Conservation (phyloP, 2,329 filamentous ascomycete species). For the Alternaria triticina region DNA sequence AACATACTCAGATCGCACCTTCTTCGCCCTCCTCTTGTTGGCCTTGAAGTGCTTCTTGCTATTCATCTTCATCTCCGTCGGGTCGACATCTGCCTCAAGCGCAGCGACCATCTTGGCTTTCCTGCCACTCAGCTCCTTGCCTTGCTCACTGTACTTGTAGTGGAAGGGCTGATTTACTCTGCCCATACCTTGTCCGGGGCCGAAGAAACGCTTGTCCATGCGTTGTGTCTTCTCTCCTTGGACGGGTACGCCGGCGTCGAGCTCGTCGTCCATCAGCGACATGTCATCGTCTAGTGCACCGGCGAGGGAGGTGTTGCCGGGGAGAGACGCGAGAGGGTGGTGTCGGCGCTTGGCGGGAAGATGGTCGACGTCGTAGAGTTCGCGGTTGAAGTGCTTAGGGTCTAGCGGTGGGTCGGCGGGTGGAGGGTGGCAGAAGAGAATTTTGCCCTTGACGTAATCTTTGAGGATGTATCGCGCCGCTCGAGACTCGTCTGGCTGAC, state of each 20-base stretch:
- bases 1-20: constrained; percentile 53
- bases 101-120: constrained; percentile 84
- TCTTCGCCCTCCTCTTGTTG: constrained; percentile 68
- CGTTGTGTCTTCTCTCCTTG: constrained; percentile 75
- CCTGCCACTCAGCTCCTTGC: constrained; percentile 79
- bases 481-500: constrained; percentile 90
- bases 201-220: constrained; percentile 92
- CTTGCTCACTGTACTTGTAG: constrained; percentile 86
- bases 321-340: constrained; percentile 60
- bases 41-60: constrained; percentile 96
- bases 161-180: constrained; percentile 83
- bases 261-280: constrained; percentile 53
- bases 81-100: constrained; percentile 83
- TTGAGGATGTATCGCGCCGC: constrained; percentile 90
- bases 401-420: constrained; percentile 71
- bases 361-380: constrained; percentile 83
- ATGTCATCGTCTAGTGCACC: constrained; percentile 40
- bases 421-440: constrained; percentile 89
- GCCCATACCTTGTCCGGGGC: constrained; percentile 63
- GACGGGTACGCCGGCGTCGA: constrained; percentile 51
- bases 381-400: constrained; percentile 79
- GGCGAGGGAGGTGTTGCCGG: constrained; percentile 44
- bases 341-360: constrained; percentile 81
- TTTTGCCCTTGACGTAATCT: constrained; percentile 96
- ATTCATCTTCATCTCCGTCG: constrained; percentile 72